These are phyloP conservation scores for Dendrobium nobile DNA, from an alignment of 106 monocot genomes.

Conservation along the genomic window DNA sequence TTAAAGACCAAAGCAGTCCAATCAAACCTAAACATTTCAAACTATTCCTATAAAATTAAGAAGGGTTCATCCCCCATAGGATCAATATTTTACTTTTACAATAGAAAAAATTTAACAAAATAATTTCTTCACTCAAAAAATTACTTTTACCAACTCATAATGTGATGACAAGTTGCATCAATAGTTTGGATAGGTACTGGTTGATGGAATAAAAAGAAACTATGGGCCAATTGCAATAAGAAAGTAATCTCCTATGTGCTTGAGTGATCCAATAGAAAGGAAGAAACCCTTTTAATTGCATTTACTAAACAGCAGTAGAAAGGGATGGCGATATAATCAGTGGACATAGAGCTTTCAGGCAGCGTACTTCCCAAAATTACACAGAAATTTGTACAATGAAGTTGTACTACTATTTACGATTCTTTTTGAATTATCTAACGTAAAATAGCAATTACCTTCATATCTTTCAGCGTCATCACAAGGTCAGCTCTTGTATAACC, in stretches of 20 bases:
- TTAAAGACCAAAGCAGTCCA: background rate
- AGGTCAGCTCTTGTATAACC: constrained; percentile 65
- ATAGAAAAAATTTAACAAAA: background rate
- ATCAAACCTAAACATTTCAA: background rate
- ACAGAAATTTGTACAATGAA: background rate
- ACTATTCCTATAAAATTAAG: background rate
- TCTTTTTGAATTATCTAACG: background rate
- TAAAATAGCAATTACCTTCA: constrained; percentile 46
- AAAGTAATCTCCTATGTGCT: background rate
- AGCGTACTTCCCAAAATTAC: background rate
- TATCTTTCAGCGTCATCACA: constrained; percentile 31
- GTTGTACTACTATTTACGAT: background rate
- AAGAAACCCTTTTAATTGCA: background rate
- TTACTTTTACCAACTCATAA: background rate
- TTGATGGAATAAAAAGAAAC: background rate
- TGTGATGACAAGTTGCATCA: background rate
- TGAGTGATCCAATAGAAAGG: background rate
- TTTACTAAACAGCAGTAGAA: background rate
- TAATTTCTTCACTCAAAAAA: background rate
- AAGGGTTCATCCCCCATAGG: background rate
- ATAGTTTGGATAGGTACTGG: background rate
- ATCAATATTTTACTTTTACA: background rate
- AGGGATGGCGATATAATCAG: background rate
- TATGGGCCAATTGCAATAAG: background rate
- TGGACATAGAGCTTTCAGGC: background rate